A percentile compares a stretch with the other conserved stretches of the same genome.
phyloP scores from a whole-genome alignment of 352 stramenopile species.

The Pythium scleroteichum region DNA sequence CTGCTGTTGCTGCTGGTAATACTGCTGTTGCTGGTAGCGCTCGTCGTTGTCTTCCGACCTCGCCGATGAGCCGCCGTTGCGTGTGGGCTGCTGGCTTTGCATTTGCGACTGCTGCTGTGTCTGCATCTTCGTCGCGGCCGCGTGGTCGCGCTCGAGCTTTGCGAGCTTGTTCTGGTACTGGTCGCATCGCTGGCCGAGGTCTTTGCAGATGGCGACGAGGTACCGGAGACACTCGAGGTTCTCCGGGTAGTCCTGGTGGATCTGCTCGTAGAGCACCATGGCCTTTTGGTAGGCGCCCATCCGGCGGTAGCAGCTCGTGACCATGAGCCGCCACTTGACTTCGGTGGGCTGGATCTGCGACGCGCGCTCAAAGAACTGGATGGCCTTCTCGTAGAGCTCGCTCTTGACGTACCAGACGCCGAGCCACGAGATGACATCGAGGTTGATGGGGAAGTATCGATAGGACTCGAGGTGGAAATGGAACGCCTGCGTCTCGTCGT shows the following conservation, averaged over 20 bases:
- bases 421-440: conserved; percentile 97
- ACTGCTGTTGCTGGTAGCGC: conserved; percentile 27
- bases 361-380: conserved; percentile 95
- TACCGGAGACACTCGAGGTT: conserved; percentile 92
- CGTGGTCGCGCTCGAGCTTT: conserved; percentile 83
- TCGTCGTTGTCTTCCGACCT: conserved; percentile 37
- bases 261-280: conserved; percentile 93
- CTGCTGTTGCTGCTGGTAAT: conserved; percentile 29
- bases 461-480: conserved; percentile 97
- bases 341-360: conserved; percentile 94
- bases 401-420: conserved; percentile 97
- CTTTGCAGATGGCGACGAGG: conserved; percentile 94
- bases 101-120: conserved; percentile 21
- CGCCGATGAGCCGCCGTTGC: conserved; percentile 22
- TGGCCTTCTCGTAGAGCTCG: conserved; percentile 96
- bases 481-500: conserved; percentile 94
- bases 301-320: conserved; percentile 95
- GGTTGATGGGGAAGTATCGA: conserved; percentile 93
- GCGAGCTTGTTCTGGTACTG: conserved; percentile 92
- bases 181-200: conserved; percentile 91
- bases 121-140: conserved; percentile 41
- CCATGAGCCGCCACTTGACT: conserved; percentile 97
- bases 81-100: conserved; percentile 7
- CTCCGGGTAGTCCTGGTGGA: conserved; percentile 93
- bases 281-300: conserved; percentile 93